These are phyloP conservation scores for Umbelopsis isabellina DNA, from an alignment of 192 early-diverging fungal species.

Conservation along the genomic window DNA sequence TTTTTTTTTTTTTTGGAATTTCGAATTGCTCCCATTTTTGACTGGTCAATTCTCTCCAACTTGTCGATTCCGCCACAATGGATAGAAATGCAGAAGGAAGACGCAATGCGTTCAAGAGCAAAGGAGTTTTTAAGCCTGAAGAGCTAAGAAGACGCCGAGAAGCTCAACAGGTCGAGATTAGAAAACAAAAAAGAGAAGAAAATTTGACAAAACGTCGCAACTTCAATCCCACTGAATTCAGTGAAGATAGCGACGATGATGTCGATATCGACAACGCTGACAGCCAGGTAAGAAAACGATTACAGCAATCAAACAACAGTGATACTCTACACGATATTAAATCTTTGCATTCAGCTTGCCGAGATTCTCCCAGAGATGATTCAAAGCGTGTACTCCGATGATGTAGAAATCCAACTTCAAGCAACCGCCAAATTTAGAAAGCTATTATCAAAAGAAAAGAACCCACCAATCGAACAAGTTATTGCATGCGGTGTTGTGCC, in stretches of 20 bases:
- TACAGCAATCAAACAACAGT: background rate
- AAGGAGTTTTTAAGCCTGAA: constrained; percentile 84
- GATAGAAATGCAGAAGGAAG: constrained; percentile 62
- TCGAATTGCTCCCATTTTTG: background rate
- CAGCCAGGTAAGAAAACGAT: constrained; percentile 54
- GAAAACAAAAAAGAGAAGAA: constrained; percentile 96
- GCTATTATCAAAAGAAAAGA: constrained; percentile 50
- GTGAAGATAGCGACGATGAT: constrained; percentile 84
- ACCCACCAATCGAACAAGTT: constrained; percentile 57
- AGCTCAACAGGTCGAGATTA: constrained; percentile 90
- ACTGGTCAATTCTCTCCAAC: constrained; percentile 1
- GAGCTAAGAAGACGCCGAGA: constrained; percentile 93
- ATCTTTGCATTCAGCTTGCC: constrained; percentile 22
- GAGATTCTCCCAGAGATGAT: constrained; percentile 32
- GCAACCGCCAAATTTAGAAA: constrained; percentile 52
- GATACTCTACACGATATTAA: background rate
- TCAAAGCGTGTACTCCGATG: constrained; percentile 38
- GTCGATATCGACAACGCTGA: constrained; percentile 48
- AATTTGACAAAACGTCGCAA: constrained; percentile 91
- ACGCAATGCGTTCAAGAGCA: constrained; percentile 84
- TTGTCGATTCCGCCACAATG: constrained; percentile 32
- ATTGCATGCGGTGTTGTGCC: constrained; percentile 52
- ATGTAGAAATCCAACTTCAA: constrained; percentile 48
- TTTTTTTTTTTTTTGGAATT: background rate
- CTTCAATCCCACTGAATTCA: constrained; percentile 58